Percentiles rank a stretch among this genome's conserved stretches.
phyloP scores from a whole-genome alignment of 352 stramenopile species.

The Pythium phragmiticola region DNA sequence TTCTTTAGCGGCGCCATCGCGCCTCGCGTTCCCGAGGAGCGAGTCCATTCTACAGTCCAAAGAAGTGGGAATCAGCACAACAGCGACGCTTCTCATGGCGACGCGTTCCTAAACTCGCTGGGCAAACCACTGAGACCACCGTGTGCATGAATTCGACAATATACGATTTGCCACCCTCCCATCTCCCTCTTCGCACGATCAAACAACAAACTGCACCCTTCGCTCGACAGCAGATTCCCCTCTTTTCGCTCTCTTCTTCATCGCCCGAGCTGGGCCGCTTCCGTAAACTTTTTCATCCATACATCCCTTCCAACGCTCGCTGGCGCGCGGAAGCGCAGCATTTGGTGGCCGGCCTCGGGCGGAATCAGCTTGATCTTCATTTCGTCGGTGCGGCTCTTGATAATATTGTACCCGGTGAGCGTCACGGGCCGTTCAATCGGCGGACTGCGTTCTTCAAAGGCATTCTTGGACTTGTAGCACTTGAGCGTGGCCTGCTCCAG shows the following conservation, averaged over 20 bases:
- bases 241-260: not conserved
- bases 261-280: constrained; percentile 53
- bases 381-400: constrained; percentile 72
- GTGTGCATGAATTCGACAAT: constrained; percentile 9
- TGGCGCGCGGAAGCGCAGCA: constrained; percentile 71
- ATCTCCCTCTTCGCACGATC: too few relatives aligned
- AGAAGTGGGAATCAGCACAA: not conserved
- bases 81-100: not conserved
- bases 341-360: constrained; percentile 54
- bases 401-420: constrained; percentile 66
- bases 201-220: not conserved
- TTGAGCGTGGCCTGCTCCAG: constrained; percentile 63
- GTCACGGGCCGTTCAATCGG: constrained; percentile 49
- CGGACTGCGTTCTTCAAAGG: constrained; percentile 56
- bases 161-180: too few relatives aligned
- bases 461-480: constrained; percentile 77
- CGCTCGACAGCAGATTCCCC: not conserved
- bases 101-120: constrained; percentile 16
- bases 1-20: constrained; percentile 19
- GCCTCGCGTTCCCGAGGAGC: constrained; percentile 10
- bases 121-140: constrained; percentile 19
- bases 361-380: constrained; percentile 81
- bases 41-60: not conserved
- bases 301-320: constrained; percentile 70
- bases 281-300: constrained; percentile 77